Evolutionary conservation across 2,329 filamentous ascomycete species (phyloP).

Genomic region (Penicillium decumbens): DNA sequence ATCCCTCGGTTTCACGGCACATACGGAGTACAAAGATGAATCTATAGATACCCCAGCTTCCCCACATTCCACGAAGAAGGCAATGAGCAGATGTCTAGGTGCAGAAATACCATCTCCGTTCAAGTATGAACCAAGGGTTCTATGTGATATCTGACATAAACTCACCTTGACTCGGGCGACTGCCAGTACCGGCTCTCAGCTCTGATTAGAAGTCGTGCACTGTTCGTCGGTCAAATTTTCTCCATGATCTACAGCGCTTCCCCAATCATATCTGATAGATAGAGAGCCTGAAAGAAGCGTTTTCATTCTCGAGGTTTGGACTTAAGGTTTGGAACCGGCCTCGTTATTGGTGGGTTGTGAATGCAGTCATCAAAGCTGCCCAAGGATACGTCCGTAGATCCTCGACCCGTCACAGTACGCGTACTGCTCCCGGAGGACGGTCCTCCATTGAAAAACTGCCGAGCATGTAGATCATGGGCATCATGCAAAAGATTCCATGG

Average conservation of each 20-base stretch:
- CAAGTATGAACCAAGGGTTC: neutral
- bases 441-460: slow-evolving; percentile 2
- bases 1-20: neutral
- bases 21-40: neutral
- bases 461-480: neutral
- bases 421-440: slow-evolving; percentile 4
- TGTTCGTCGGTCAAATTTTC: neutral
- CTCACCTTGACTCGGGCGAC: neutral
- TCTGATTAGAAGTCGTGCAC: neutral
- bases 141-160: neutral
- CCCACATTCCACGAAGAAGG: slow-evolving; percentile 2
- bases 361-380: neutral
- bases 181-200: neutral
- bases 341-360: neutral
- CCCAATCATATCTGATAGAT: neutral
- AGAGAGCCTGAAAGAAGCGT: neutral
- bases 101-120: neutral
- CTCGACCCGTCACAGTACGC: neutral
- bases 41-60: neutral
- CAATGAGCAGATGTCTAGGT: neutral
- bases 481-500: neutral
- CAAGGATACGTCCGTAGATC: neutral
- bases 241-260: neutral
- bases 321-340: neutral
- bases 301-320: slow-evolving; percentile 3